Evolutionary conservation across 1,139 yeast genomes (phyloP), one percentile per base, ranked within the genome.

Genomic region (Taphrina sp.): DNA sequence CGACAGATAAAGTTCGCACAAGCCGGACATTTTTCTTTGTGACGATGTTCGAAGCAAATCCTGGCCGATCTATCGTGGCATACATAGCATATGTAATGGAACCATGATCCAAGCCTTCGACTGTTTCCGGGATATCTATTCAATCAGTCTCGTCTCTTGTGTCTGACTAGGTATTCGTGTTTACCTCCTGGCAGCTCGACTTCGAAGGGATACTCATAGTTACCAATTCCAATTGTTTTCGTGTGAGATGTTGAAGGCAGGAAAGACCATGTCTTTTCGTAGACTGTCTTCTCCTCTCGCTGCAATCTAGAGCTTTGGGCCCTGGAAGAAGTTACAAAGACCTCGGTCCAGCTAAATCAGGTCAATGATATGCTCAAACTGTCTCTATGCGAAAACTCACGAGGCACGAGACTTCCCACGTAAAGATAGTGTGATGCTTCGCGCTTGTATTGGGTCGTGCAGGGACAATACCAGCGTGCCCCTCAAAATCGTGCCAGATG

Each of bases 81-180:
- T 85, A 86, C 53, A 92, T 67, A 62, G 81, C 78, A 70, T 92
- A 92, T 5, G 81, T 76, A n/a, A 87, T 76, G 2, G 86, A 79
- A 14, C 89, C 95, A 19, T 92, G 89, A 1, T 90, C 90, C 51
- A 89, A 74, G 2, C 96, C 96, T 67, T 90, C 96, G 5, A 92
- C 83, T 28, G 95, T 83, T 69, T 92, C 98, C 0, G 89, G 83
- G 57, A 86, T 76, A 36, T 81, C 77, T 43, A 4, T 5, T 3
- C 1, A 10, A 12, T 43, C 29, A 31, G 26, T 59, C 26, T n/a
- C 8, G 16, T 8, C 12, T 1, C 23, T 10, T 7, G 14, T 17
- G 10, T 14, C 29, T 12, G 24, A 22, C 8, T 3, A 14, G 3
- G 31, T 16, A 42, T 56, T 34, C 34, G 7, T 7, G 31, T 56